phyloP scores from a whole-genome alignment of 345 rosid species.

The Gossypium raimondii region DNA sequence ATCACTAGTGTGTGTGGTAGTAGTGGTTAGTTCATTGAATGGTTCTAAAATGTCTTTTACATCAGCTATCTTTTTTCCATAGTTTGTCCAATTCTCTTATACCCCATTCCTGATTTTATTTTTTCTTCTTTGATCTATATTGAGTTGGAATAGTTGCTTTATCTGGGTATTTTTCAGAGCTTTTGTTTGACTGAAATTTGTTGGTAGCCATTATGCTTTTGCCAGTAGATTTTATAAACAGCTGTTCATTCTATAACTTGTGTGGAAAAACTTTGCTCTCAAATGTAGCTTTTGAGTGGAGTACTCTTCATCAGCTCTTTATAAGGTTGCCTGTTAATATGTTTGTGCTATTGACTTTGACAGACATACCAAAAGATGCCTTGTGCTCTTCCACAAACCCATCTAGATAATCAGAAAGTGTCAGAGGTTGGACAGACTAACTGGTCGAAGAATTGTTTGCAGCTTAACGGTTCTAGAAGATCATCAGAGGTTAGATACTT shows the following conservation, averaged over 20 bases:
- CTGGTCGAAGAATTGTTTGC: constrained; percentile 21
- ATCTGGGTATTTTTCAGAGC: background rate
- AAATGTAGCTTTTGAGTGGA: background rate
- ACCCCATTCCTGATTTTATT: background rate
- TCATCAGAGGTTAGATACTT: constrained; percentile 17
- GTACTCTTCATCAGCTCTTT: background rate
- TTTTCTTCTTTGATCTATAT: constrained; percentile 1
- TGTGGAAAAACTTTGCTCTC: background rate
- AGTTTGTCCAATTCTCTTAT: background rate
- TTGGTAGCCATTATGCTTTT: background rate
- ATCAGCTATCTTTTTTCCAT: background rate
- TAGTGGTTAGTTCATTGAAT: background rate
- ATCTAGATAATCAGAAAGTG: constrained; percentile 14
- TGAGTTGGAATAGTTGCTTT: background rate
- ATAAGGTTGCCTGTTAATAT: background rate
- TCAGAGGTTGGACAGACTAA: constrained; percentile 19
- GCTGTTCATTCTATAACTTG: background rate
- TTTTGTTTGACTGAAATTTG: background rate
- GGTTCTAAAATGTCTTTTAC: background rate
- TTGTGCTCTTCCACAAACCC: constrained; percentile 26
- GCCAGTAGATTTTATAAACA: background rate
- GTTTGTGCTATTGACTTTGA: constrained; percentile 11
- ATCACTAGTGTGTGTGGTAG: background rate
- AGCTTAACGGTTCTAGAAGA: constrained; percentile 19
- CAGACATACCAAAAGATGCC: constrained; percentile 36